Evolutionary conservation across 495 filamentous ascomycete species (phyloP).

Genomic region (Neurospora africana): DNA sequence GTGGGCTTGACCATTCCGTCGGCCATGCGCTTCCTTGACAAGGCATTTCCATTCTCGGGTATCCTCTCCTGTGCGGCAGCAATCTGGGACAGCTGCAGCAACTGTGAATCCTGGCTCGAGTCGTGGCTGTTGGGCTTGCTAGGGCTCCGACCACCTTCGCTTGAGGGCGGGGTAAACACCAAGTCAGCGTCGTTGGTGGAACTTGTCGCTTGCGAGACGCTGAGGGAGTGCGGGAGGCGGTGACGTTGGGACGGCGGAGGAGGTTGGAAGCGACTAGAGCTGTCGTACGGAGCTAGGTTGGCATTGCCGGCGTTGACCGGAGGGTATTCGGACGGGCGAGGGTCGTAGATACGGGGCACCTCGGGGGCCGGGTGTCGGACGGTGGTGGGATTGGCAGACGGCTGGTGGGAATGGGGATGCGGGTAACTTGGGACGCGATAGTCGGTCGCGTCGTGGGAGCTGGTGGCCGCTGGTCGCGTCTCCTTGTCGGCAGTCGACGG

Average conservation of each 20-base stretch:
- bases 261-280: neutral
- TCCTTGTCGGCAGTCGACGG: neutral
- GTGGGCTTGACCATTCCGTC: slow-evolving; percentile 50
- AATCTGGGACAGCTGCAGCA: slow-evolving; percentile 42
- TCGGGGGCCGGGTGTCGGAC: slow-evolving; percentile 9
- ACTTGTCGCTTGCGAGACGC: slow-evolving; percentile 33
- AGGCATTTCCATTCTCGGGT: slow-evolving; percentile 20
- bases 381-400: slow-evolving; percentile 8
- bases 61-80: slow-evolving; percentile 42
- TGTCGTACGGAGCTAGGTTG: neutral
- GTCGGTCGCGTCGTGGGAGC: slow-evolving; percentile 3
- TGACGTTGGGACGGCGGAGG: slow-evolving; percentile 10
- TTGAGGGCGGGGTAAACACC: slow-evolving; percentile 37
- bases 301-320: neutral
- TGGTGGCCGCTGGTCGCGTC: neutral
- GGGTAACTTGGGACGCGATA: slow-evolving; percentile 1
- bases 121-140: slow-evolving; percentile 21
- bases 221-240: slow-evolving; percentile 23
- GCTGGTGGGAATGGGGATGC: slow-evolving; percentile 9
- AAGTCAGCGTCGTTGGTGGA: slow-evolving; percentile 32
- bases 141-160: slow-evolving; percentile 32
- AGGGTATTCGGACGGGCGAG: slow-evolving; percentile 1
- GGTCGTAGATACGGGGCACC: neutral
- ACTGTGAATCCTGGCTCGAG: slow-evolving; percentile 38
- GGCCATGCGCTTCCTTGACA: slow-evolving; percentile 51